Conservation (phyloP, 1,139 yeast species). For the Meyerozyma sp. region DNA sequence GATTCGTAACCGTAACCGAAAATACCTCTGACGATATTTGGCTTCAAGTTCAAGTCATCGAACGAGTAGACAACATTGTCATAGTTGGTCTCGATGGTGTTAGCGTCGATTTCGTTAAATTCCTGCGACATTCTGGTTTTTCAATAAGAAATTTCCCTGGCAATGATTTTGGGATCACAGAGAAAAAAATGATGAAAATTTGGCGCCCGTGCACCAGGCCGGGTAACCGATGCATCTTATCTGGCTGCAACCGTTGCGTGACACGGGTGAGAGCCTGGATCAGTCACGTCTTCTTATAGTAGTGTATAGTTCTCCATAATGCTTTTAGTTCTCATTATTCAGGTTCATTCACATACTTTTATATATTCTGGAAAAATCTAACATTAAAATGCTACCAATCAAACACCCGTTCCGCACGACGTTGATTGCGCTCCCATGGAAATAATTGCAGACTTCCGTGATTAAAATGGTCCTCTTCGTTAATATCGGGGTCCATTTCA, state of each 20-base stretch:
- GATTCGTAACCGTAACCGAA: constrained; percentile 97
- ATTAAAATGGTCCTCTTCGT: neutral
- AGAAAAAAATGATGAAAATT: constrained; percentile 4
- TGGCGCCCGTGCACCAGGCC: constrained; percentile 8
- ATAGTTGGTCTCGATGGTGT: constrained; percentile 91
- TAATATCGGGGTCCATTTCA: constrained; percentile 7
- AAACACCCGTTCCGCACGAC: constrained; percentile 25
- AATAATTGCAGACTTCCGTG: constrained; percentile 20
- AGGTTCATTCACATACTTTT: neutral
- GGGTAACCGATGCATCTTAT: constrained; percentile 8
- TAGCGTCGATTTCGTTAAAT: constrained; percentile 68
- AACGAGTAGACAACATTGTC: constrained; percentile 90
- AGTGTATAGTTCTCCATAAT: neutral
- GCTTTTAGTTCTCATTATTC: neutral
- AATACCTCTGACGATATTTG: constrained; percentile 77
- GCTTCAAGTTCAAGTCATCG: constrained; percentile 82
- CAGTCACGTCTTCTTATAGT: no score
- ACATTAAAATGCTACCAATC: constrained; percentile 10
- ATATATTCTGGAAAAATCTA: neutral
- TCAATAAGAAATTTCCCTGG: constrained; percentile 3
- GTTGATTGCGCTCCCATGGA: constrained; percentile 33
- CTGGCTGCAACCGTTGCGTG: neutral
- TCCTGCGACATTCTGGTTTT: constrained; percentile 21
- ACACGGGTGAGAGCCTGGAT: no score
- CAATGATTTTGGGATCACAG: constrained; percentile 1